Evolutionary conservation across 805 yeast species (phyloP).

Genomic region (Cyberlindnera maclurae): DNA sequence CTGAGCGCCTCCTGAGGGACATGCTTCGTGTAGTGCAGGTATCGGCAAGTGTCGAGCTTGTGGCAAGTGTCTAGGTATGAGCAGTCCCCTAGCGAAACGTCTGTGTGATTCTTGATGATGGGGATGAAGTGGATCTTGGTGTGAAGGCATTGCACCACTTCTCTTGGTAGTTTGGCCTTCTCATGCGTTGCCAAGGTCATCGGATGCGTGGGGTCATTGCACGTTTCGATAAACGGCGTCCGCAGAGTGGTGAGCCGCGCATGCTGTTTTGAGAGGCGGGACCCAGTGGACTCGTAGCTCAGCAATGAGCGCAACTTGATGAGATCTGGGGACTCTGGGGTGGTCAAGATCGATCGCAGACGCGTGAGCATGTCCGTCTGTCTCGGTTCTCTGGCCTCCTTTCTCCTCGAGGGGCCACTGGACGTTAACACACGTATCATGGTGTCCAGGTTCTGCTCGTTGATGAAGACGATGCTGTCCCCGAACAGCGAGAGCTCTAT

Average conservation of each 20-base stretch:
- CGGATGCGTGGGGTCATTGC: conserved; percentile 31
- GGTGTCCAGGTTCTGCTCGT: conserved; percentile 9
- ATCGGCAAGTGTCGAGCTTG: conserved; percentile 72
- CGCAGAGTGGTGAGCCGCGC: conserved; percentile 31
- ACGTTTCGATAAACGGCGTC: conserved; percentile 43
- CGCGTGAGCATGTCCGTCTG: neutral
- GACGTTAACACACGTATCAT: too few relatives aligned
- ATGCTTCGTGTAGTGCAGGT: conserved; percentile 61
- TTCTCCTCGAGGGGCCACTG: neutral
- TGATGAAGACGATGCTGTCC: conserved; percentile 14
- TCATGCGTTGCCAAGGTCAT: conserved; percentile 18
- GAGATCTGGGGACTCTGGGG: conserved; percentile 7
- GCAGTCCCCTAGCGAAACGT: conserved; percentile 73
- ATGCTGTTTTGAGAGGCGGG: conserved; percentile 32
- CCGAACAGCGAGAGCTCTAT: conserved; percentile 5
- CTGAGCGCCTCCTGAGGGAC: conserved; percentile 28
- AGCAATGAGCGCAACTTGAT: conserved; percentile 14
- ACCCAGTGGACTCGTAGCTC: conserved; percentile 34
- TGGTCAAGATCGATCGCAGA: neutral
- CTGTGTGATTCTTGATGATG: conserved; percentile 55
- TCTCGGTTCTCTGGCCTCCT: neutral
- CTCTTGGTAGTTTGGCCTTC: conserved; percentile 23
- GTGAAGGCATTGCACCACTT: conserved; percentile 16
- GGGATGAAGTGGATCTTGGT: conserved; percentile 46
- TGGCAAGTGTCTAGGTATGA: conserved; percentile 93